Percentiles rank a stretch among this genome's conserved stretches.
Evolutionary conservation across 202 grass and related monocot species (phyloP).

Genomic region (Alloteropsis angusta): DNA sequence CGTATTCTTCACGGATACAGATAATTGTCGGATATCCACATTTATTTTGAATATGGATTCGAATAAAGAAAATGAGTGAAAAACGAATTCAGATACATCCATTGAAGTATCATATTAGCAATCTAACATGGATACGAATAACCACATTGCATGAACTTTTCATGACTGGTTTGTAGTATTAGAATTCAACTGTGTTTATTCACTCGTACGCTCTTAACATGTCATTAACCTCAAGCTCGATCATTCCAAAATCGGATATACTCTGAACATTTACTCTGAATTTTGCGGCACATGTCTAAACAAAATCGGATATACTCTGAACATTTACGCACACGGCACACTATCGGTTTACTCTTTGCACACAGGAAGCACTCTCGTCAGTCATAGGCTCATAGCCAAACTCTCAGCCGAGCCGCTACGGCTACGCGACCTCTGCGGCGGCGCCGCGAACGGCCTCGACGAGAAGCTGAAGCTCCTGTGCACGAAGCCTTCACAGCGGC

Average conservation of each 20-base stretch:
- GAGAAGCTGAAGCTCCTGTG: conserved; percentile 59
- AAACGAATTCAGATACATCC: too few species aligned
- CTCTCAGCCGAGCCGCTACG: not conserved
- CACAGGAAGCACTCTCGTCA: not conserved
- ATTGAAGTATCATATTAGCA: too few species aligned
- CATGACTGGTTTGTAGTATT: too few species aligned
- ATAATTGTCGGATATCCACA: too few species aligned
- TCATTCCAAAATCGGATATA: not conserved
- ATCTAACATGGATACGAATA: too few species aligned
- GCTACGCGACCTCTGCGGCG: not conserved
- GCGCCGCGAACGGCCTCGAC: not conserved
- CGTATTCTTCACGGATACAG: too few species aligned
- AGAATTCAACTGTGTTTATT: too few species aligned
- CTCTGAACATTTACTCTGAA: not conserved
- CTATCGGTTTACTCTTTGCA: not conserved
- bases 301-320: not conserved
- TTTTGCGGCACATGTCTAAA: not conserved
- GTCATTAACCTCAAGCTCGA: not conserved
- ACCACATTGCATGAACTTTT: too few species aligned
- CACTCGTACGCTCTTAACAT: too few species aligned
- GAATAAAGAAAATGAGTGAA: too few species aligned
- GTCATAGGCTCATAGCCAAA: not conserved
- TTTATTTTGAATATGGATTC: too few species aligned
- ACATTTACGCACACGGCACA: not conserved
- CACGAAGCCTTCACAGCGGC: conserved; percentile 7